Evolutionary conservation across 2,329 filamentous ascomycete genomes (phyloP), one percentile per base, ranked within the genome.

Genomic region (Fusarium poae): DNA sequence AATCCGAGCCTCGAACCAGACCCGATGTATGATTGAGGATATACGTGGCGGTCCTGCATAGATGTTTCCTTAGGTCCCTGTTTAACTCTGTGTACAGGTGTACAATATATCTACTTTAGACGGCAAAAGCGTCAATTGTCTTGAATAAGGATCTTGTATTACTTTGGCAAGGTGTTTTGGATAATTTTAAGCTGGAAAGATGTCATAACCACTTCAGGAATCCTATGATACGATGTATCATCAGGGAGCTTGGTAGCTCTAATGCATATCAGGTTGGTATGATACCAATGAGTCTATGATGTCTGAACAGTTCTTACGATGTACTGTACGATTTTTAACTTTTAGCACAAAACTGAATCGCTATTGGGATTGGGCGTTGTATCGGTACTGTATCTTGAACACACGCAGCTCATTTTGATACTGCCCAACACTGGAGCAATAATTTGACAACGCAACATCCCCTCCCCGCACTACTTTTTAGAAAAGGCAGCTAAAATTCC

Each of bases 91-190:
- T 85, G 81, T 83, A 83, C 81, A 83, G 81, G 80, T 85, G 83
- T 85, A 85, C 81, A 83, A 83, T 85, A 85, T 76, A 67, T 80
- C 78, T 75, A 78, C 81, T 80, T 79, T 84, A 84, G 82, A 85
- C 77, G 80, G 75, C 73, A 73, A 70, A 68, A 62, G 57, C 68
- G 68, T 65, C 63, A 72, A 70, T 67, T 65, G 62, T 59, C 62
- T 62, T 50, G 55, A 56, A 55, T 37, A 48, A 46, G 50, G 27
- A 27, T 27, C 57, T 65, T 62, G 44, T 60, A 30, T 53, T 48
- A 64, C 43, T 50, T 57, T 37, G 27, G 42, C 29, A 62, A 27
- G 27, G 27, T 45, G 34, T 39, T 37, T 44, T 55, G 20, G 23
- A 55, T 27, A 55, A 39, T n/a, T 23, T 49, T 42, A 25, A 57